Conservation (phyloP, 257 asterid genomes). For the Fraxinus americana region DNA sequence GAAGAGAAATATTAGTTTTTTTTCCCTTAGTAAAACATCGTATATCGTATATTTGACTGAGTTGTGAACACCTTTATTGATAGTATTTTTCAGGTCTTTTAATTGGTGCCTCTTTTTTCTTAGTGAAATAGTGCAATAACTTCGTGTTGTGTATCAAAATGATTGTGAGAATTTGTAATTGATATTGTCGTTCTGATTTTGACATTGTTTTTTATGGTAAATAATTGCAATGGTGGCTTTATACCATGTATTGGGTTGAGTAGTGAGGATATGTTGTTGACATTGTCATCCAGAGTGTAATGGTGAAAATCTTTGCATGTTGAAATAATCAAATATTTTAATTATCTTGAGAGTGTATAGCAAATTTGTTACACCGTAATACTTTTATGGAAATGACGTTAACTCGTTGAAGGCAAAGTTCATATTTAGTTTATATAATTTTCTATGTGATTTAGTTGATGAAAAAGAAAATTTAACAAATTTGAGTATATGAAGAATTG, state of each 20-base stretch:
- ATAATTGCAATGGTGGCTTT: background rate
- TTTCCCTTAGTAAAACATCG: too few relatives aligned
- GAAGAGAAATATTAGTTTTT: too few relatives aligned
- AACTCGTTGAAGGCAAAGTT: background rate
- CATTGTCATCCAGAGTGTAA: background rate
- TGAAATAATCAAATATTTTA: background rate
- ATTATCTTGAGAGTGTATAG: background rate
- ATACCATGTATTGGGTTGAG: too few relatives aligned
- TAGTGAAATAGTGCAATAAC: background rate
- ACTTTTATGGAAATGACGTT: too few relatives aligned
- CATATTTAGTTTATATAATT: too few relatives aligned
- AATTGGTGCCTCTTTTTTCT: too few relatives aligned
- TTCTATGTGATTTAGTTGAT: too few relatives aligned
- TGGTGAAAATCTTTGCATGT: background rate
- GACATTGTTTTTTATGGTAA: background rate
- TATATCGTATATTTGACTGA: too few relatives aligned
- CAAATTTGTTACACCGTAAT: background rate
- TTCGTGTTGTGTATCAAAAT: too few relatives aligned
- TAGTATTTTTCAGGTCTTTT: background rate
- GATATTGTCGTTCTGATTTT: background rate
- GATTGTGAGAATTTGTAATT: background rate
- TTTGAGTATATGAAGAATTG: background rate
- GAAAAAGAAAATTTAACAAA: background rate
- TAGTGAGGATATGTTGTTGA: background rate
- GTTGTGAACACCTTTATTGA: background rate